Percentiles rank a stretch among this genome's conserved stretches.
These are phyloP conservation scores for Cucurbita argyrosperma DNA, from an alignment of 306 rosid species.

Conservation along the genomic window DNA sequence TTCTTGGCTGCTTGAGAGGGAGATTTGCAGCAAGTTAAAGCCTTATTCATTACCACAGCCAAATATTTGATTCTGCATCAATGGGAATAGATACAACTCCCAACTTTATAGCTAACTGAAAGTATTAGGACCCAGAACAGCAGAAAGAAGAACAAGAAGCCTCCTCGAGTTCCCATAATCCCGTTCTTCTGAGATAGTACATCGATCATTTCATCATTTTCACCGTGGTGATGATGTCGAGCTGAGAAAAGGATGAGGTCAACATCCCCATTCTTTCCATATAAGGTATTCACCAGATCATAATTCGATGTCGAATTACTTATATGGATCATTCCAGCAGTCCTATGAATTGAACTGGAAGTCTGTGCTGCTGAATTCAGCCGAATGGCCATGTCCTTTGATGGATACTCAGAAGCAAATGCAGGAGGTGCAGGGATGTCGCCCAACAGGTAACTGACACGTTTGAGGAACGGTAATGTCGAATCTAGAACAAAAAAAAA, in stretches of 20 bases:
- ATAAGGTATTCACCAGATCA: slow-evolving; percentile 29
- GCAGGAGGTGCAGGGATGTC: slow-evolving; percentile 83
- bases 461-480: slow-evolving; percentile 32
- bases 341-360: slow-evolving; percentile 48
- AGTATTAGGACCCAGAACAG: slow-evolving; percentile 55
- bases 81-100: slow-evolving; percentile 35
- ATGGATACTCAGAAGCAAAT: slow-evolving; percentile 67
- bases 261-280: slow-evolving; percentile 50
- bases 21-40: neutral
- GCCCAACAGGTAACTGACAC: slow-evolving; percentile 42
- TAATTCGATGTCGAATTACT: slow-evolving; percentile 32
- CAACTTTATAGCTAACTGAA: slow-evolving; percentile 55
- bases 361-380: slow-evolving; percentile 37
- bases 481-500: slow-evolving; percentile 21
- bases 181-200: slow-evolving; percentile 40
- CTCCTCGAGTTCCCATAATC: slow-evolving; percentile 42
- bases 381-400: slow-evolving; percentile 37
- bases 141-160: slow-evolving; percentile 47
- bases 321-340: slow-evolving; percentile 75
- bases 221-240: slow-evolving; percentile 22
- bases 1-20: neutral
- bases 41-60: neutral
- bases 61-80: neutral
- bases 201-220: slow-evolving; percentile 13
- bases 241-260: slow-evolving; percentile 26